phyloP scores from a whole-genome alignment of 2,329 filamentous ascomycete genomes.

The Neoarthrinium moseri region DNA sequence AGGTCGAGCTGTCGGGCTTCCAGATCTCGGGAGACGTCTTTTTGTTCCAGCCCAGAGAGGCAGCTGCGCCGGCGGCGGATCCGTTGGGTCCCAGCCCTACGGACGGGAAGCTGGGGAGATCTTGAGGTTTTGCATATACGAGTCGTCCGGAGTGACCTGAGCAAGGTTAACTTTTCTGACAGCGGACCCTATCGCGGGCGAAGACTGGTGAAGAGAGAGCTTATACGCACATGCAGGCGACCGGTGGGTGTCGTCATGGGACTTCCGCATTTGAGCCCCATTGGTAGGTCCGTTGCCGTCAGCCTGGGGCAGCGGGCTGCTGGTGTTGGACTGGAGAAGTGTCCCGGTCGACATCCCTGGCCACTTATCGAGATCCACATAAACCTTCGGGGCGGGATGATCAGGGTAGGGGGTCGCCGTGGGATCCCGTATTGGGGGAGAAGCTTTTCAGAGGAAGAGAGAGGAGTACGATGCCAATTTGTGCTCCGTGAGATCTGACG shows the following conservation, averaged over 20 bases:
- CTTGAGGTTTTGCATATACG: slow-evolving; percentile 69
- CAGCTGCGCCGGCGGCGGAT: slow-evolving; percentile 71
- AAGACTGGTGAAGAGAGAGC: slow-evolving; percentile 3
- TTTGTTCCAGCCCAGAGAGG: slow-evolving; percentile 70
- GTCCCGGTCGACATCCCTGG: slow-evolving; percentile 8
- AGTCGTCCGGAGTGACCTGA: slow-evolving; percentile 42
- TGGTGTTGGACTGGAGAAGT: neutral
- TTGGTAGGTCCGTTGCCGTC: neutral
- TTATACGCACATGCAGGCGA: slow-evolving; percentile 4
- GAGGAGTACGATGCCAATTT: too few relatives aligned
- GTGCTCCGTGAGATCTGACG: too few relatives aligned
- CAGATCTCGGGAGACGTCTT: slow-evolving; percentile 64
- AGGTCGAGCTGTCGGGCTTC: slow-evolving; percentile 62
- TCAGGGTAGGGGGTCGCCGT: neutral
- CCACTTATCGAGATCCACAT: slow-evolving; percentile 6
- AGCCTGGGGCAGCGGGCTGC: neutral
- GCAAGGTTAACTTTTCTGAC: too few relatives aligned
- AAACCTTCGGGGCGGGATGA: neutral
- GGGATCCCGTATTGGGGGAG: too few relatives aligned
- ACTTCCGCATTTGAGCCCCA: neutral
- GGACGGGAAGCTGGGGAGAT: slow-evolving; percentile 74
- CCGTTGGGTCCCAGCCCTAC: slow-evolving; percentile 55
- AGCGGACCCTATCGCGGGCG: too few relatives aligned
- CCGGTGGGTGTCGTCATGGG: slow-evolving; percentile 6
- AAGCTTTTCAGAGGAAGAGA: too few relatives aligned